Evolutionary conservation across 352 stramenopile genomes (phyloP).

Genomic region (Globisporangium apiculatum): DNA sequence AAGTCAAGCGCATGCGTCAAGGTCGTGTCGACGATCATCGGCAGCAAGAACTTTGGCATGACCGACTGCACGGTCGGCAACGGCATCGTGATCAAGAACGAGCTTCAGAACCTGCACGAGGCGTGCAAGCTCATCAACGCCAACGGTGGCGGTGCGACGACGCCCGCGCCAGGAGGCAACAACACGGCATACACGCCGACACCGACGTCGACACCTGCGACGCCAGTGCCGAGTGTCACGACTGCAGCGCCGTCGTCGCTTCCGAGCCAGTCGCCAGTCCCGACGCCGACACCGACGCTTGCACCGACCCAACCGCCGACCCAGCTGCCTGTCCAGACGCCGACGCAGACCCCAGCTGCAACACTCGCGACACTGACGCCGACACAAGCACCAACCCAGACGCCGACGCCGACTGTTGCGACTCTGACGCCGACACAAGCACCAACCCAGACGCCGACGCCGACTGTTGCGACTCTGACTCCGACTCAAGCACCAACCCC

Average conservation of each 20-base stretch:
- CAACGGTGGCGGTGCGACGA: background rate
- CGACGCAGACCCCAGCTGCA: conserved; percentile 4
- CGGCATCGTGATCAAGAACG: conserved; percentile 36
- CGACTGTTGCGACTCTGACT: background rate
- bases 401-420: background rate
- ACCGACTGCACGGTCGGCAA: conserved; percentile 52
- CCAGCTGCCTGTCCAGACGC: background rate
- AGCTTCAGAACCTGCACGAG: conserved; percentile 34
- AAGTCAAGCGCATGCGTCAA: conserved; percentile 31
- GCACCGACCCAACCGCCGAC: background rate
- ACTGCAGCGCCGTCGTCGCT: conserved; percentile 1
- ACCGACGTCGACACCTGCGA: conserved; percentile 1
- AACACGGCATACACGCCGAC: conserved; percentile 7
- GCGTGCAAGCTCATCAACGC: conserved; percentile 27
- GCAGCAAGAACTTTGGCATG: conserved; percentile 39
- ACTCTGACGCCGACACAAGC: background rate
- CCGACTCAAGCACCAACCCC: conserved; percentile 1
- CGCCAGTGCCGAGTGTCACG: conserved; percentile 1
- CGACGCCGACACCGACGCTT: conserved; percentile 3
- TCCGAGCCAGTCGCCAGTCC: background rate
- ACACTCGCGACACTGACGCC: conserved; percentile 8
- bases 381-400: background rate
- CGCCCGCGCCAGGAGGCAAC: conserved; percentile 1
- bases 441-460: background rate
- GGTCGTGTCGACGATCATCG: conserved; percentile 33